These are phyloP conservation scores for Globisporangium rhizosaccharum DNA, from an alignment of 352 stramenopile species.

Conservation along the genomic window DNA sequence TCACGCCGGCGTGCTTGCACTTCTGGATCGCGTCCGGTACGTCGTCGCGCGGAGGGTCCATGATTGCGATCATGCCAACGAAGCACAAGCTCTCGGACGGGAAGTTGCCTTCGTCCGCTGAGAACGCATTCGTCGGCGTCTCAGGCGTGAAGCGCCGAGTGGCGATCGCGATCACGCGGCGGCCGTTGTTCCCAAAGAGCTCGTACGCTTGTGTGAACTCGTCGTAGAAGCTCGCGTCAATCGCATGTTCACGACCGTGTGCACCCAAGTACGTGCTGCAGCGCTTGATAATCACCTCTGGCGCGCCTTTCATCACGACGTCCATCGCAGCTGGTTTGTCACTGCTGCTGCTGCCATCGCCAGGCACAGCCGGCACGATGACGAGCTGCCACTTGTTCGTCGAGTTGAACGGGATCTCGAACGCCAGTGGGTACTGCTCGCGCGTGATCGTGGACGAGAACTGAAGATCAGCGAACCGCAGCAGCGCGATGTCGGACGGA, in stretches of 20 bases:
- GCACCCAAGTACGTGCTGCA: conserved; percentile 67
- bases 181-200: conserved; percentile 32
- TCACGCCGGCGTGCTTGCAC: conserved; percentile 82
- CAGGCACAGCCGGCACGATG: conserved; percentile 25
- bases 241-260: conserved; percentile 38
- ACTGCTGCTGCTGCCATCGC: conserved; percentile 12
- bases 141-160: conserved; percentile 27
- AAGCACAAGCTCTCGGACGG: conserved; percentile 46
- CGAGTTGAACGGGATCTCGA: conserved; percentile 64
- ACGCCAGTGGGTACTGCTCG: conserved; percentile 35
- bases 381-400: conserved; percentile 69
- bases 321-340: conserved; percentile 16
- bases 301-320: conserved; percentile 92
- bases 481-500: conserved; percentile 43
- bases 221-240: conserved; percentile 29
- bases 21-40: conserved; percentile 70
- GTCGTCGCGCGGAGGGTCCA: conserved; percentile 85
- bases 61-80: conserved; percentile 89
- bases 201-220: conserved; percentile 53
- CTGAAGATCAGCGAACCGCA: conserved; percentile 37
- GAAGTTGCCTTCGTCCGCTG: conserved; percentile 34
- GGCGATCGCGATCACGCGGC: conserved; percentile 39
- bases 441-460: conserved; percentile 28
- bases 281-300: conserved; percentile 87
- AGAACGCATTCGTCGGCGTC: conserved; percentile 16